Evolutionary conservation across 345 rosid genomes (phyloP).

Genomic region (Ceriops decandra): DNA sequence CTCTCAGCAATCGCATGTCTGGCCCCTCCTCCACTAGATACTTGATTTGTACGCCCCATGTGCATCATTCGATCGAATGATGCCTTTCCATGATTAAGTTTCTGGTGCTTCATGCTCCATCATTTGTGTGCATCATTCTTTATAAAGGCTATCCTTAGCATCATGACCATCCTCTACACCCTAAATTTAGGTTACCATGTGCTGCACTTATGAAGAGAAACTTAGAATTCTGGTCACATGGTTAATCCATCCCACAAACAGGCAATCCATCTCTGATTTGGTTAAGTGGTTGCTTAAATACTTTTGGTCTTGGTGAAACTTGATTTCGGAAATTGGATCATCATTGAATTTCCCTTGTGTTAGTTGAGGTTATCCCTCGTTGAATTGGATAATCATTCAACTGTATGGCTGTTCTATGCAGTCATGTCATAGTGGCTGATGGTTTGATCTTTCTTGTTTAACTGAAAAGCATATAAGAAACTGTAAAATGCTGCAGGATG

Average conservation of each 20-base stretch:
- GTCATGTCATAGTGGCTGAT: too few species aligned
- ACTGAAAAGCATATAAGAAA: too few species aligned
- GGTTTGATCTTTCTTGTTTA: too few species aligned
- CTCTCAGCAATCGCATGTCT: slow-evolving; percentile 19
- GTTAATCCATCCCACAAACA: not conserved
- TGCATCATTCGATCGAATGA: slow-evolving; percentile 18
- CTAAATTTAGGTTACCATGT: not conserved
- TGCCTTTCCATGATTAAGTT: slow-evolving; percentile 20
- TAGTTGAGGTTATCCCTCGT: too few species aligned
- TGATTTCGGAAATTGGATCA: not conserved
- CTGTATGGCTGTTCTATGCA: too few species aligned
- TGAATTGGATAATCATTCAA: too few species aligned
- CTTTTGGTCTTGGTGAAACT: not conserved
- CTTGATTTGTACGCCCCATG: slow-evolving; percentile 15
- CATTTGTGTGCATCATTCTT: slow-evolving; percentile 14
- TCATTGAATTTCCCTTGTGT: not conserved
- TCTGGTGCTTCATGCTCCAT: slow-evolving; percentile 18
- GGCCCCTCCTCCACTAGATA: slow-evolving; percentile 47
- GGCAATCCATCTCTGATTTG: not conserved
- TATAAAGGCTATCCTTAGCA: slow-evolving; percentile 12
- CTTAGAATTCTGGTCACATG: not conserved
- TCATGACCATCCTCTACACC: slow-evolving; percentile 5
- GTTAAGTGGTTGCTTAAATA: not conserved
- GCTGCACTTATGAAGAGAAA: not conserved
- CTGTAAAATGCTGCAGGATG: too few species aligned